Conservation (phyloP, 2,329 filamentous ascomycete genomes). For the Calonectria leucothoes region DNA sequence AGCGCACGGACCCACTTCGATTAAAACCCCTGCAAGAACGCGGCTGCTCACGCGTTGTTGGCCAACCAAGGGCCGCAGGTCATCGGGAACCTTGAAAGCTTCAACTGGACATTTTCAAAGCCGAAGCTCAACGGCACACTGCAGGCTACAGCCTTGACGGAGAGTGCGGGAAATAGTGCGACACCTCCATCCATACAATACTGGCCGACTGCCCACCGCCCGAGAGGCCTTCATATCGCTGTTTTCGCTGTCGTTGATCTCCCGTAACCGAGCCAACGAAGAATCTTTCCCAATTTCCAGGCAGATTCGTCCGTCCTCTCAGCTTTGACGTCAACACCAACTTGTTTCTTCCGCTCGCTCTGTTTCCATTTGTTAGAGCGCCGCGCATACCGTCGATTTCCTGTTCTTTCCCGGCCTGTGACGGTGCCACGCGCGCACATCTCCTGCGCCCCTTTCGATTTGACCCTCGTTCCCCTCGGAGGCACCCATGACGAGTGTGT, state of each 20-base stretch:
- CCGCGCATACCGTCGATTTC: not conserved
- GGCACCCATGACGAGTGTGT: slow-evolving; percentile 19
- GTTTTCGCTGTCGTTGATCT: not conserved
- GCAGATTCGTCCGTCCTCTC: slow-evolving; percentile 27
- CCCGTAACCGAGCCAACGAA: slow-evolving; percentile 7
- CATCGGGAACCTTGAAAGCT: slow-evolving; percentile 23
- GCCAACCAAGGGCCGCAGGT: slow-evolving; percentile 7
- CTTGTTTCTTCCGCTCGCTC: not conserved
- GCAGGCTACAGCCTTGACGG: slow-evolving; percentile 28
- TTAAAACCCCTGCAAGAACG: slow-evolving; percentile 43
- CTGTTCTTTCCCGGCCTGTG: not conserved
- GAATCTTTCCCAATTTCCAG: slow-evolving; percentile 20
- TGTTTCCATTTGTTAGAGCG: not conserved
- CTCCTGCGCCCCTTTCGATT: not conserved
- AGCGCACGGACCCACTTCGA: slow-evolving; percentile 31
- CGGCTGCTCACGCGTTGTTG: slow-evolving; percentile 35
- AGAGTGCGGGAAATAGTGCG: slow-evolving; percentile 14
- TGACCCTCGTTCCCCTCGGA: not conserved
- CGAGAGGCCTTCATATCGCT: not conserved
- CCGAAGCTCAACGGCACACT: slow-evolving; percentile 23
- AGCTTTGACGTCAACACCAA: slow-evolving; percentile 25
- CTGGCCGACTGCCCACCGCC: not conserved
- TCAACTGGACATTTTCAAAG: slow-evolving; percentile 31
- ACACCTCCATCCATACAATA: not conserved
- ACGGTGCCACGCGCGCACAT: not conserved